Base-by-base conservation (phyloP, 2,329 filamentous ascomycete species). In the Thermoascus crustaceus region DNA sequence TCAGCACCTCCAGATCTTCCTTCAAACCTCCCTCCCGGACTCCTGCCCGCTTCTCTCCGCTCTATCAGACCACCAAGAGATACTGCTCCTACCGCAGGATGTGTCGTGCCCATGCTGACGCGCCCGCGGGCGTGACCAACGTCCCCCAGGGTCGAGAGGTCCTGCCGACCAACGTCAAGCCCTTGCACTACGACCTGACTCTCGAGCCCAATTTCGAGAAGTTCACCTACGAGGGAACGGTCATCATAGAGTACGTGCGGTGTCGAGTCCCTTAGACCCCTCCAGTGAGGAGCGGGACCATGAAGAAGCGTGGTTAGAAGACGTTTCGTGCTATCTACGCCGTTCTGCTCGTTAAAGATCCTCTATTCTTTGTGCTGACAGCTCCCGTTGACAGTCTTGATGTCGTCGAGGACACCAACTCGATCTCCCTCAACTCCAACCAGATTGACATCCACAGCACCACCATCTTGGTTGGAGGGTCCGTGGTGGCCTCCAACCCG, bases 121-220 rank as follows among this genome's bases (percentile, higher is more conserved):
- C 61, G 43, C 67, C 64, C 43, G 68, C 71, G 37, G 69, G 68
- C 44, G 67, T 73, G 49, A 75, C 71, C 51, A 67, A 79, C 56
- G 69, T 82, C 49, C 64, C 72, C 34, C 72, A 75, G 48, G 78
- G 76, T 45, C 80, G 89, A 52, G 83, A 94, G 69, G 81, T 96
- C 46, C 73, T 96, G 50, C 91, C 89, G 34, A 79, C 80, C 64
- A 94, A 95, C 56, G 86, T 95, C 53, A 82, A 89, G 60, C 88
- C 89, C n/a, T 66, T 73, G 24, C 87, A 96, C 67, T 96, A 96
- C 66, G 78, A 94, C 61, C 66, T 96, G 50, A 91, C 85, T 1
- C 72, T 96, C 43, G 91, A 96, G 67, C 87, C 89, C 36, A 78
- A 95, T 67, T 84, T 96, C 50, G 74, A 83, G 50, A 87, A 82